These are phyloP conservation scores for Ganoderma leucocontextum DNA, from an alignment of 1,284 basidiomycete species.

Conservation along the genomic window DNA sequence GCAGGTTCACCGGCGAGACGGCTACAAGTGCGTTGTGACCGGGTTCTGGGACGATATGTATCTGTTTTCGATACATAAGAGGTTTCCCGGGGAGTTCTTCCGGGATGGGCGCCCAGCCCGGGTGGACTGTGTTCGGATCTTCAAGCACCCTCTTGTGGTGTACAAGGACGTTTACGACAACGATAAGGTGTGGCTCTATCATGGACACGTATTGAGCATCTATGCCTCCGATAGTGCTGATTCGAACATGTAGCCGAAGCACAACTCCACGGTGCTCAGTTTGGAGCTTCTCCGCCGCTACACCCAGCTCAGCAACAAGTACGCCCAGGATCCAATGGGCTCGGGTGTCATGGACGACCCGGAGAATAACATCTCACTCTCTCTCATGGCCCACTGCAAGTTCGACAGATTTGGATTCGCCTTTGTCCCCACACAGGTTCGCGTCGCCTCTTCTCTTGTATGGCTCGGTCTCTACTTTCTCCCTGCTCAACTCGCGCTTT, in stretches of 20 bases:
- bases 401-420: neutral
- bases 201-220: no score
- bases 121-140: neutral
- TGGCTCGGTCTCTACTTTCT: no score
- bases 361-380: neutral
- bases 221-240: no score
- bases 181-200: neutral
- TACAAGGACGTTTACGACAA: neutral
- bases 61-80: neutral
- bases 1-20: no score
- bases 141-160: neutral
- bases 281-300: neutral
- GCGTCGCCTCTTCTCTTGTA: neutral
- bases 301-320: neutral
- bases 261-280: neutral
- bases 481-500: no score
- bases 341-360: neutral
- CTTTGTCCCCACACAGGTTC: neutral
- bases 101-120: neutral
- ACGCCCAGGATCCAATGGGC: neutral
- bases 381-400: neutral
- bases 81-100: no score
- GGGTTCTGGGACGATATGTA: neutral
- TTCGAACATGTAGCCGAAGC: neutral
- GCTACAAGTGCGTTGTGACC: no score